These are phyloP conservation scores for Eutrema salsugineum DNA, from an alignment of 441 rosid genomes.

Conservation along the genomic window DNA sequence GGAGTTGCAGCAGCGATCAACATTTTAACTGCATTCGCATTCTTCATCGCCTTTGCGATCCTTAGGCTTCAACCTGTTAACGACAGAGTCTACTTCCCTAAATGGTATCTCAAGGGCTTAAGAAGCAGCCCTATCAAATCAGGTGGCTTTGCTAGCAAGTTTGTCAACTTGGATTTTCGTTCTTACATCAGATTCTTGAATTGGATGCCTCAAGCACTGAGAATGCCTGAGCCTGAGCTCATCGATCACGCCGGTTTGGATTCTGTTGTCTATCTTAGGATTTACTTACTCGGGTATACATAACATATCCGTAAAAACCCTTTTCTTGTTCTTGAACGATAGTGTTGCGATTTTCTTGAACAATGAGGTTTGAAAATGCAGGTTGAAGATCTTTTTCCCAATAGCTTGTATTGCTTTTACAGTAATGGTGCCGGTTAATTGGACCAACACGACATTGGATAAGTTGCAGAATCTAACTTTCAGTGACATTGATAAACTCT, in stretches of 20 bases:
- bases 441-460: conserved; percentile 66
- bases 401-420: conserved; percentile 72
- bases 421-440: conserved; percentile 78
- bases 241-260: conserved; percentile 96
- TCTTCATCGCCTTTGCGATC: conserved; percentile 80
- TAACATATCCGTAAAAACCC: neutral
- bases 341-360: no score
- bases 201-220: conserved; percentile 94
- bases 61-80: conserved; percentile 90
- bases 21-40: conserved; percentile 66
- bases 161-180: conserved; percentile 76
- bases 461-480: conserved; percentile 43
- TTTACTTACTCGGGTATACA: conserved; percentile 65
- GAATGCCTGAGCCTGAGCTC: conserved; percentile 95
- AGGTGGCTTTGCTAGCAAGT: conserved; percentile 60
- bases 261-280: conserved; percentile 86
- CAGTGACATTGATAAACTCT: conserved; percentile 82
- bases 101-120: conserved; percentile 90
- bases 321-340: neutral
- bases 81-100: conserved; percentile 92
- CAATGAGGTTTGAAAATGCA: conserved; percentile 26
- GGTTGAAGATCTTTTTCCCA: conserved; percentile 92
- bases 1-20: conserved; percentile 79
- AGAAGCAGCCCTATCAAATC: conserved; percentile 60
- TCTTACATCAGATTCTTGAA: conserved; percentile 70